Base-by-base conservation (phyloP, 2,329 filamentous ascomycete genomes). In the Zasmidium angulare region DNA sequence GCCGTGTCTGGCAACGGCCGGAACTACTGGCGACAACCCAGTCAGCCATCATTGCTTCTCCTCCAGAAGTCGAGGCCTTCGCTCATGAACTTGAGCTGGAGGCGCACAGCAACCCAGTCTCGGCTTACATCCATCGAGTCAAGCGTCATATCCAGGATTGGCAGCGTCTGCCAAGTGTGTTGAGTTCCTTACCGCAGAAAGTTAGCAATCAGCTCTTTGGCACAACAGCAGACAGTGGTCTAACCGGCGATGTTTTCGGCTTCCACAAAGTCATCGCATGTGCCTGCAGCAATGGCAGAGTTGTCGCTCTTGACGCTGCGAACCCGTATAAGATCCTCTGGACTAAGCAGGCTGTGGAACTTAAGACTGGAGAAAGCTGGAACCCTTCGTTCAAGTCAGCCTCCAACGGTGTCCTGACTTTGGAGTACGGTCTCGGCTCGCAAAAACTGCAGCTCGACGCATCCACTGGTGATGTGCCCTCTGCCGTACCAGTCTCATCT, bases 71-170 rank as follows among this genome's bases (percentile, higher is more conserved):
- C 12, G 86, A 88, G 65, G 84, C 84, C 17, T 79, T 97, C 51
- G 91, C 87, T 4, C 88, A 90, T 72, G 90, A 91, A 26, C 81
- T 98, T 7, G 89, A 96, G 66, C 85, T 90, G 22, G 93, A 99
- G 76, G 89, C 90, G 2, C 89, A 96, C 71, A 89, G 88, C 69
- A 96, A 89, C 71, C 82, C 90, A 2, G 70, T 90, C 4, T 81
- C 84, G 11, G 95, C 95, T n/a, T 99, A 96, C 70, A 77, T 93
- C 24, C 92, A 97, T 76, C 89, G 95, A 14, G 82, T 96, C 14
- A 89, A 84, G 63, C 89, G 95, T 49, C 95, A 99, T 71, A 69
- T 91, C 14, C 81, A 85, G 49, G 95, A 97, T 65, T 80, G 97
- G 43, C 81, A 89, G 70, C 81, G 89, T 66, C 81, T 98, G 2